phyloP scores from a whole-genome alignment of 2,329 filamentous ascomycete species.

The Leptodontidium sp. region DNA sequence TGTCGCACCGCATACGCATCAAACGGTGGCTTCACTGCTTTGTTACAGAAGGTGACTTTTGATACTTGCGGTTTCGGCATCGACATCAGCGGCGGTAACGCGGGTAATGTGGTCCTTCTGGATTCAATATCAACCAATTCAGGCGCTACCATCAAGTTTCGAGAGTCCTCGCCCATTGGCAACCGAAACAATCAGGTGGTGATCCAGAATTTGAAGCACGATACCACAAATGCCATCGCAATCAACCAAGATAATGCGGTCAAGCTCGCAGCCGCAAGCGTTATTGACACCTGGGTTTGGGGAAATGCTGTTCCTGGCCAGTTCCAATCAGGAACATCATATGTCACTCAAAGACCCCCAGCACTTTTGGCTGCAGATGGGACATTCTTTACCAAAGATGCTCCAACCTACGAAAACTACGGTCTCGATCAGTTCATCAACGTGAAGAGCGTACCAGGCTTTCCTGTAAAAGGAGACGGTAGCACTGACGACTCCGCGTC shows the following conservation, averaged over 20 bases:
- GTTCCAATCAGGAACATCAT: constrained; percentile 15
- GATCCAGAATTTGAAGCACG: constrained; percentile 26
- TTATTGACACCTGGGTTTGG: constrained; percentile 21
- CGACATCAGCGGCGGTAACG: constrained; percentile 9
- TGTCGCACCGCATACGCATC: constrained; percentile 20
- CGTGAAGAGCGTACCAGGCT: constrained; percentile 53
- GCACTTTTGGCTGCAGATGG: constrained; percentile 45
- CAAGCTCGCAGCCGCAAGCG: constrained; percentile 2
- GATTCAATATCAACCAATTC: constrained; percentile 24
- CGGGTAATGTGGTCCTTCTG: constrained; percentile 18
- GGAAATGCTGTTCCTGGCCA: constrained; percentile 23
- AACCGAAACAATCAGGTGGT: constrained; percentile 14
- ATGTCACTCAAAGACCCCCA: constrained; percentile 17
- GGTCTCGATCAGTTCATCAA: constrained; percentile 53
- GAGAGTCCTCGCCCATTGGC: constrained; percentile 6
- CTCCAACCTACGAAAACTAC: constrained; percentile 55
- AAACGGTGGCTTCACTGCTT: constrained; percentile 19
- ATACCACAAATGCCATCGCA: constrained; percentile 8
- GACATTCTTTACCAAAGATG: constrained; percentile 52
- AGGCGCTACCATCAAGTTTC: constrained; percentile 10
- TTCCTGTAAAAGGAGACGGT: constrained; percentile 53
- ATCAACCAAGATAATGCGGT: neutral
- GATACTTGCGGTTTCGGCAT: constrained; percentile 22
- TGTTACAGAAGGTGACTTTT: constrained; percentile 19
- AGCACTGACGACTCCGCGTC: constrained; percentile 47